These are phyloP conservation scores for Penicillium pancosmium DNA, from an alignment of 495 filamentous ascomycete genomes.

Conservation along the genomic window DNA sequence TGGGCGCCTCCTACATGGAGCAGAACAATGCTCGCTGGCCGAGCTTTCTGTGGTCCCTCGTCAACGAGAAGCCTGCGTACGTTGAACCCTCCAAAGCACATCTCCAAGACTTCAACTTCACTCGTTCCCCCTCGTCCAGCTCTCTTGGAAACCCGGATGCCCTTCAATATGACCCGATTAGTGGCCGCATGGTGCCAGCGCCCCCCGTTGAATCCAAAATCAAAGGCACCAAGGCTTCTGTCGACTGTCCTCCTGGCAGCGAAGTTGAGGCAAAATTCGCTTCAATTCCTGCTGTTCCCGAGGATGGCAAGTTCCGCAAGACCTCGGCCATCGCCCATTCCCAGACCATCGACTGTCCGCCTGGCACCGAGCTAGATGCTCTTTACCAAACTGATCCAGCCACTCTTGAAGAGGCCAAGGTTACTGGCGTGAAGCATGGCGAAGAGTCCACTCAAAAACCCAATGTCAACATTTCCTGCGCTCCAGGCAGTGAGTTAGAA, in stretches of 20 bases:
- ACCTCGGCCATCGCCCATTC: slow-evolving; percentile 2
- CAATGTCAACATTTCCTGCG: slow-evolving; percentile 8
- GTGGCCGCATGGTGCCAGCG: slow-evolving; percentile 40
- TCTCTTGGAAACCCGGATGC: slow-evolving; percentile 3
- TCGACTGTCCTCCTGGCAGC: slow-evolving; percentile 19
- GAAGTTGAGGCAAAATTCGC: slow-evolving; percentile 18
- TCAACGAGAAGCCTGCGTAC: slow-evolving; percentile 19
- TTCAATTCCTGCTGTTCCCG: slow-evolving; percentile 6
- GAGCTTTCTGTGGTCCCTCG: slow-evolving; percentile 31
- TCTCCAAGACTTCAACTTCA: slow-evolving; percentile 17
- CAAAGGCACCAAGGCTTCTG: neutral
- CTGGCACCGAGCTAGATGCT: slow-evolving; percentile 13
- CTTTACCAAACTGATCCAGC: slow-evolving; percentile 1
- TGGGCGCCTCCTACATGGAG: slow-evolving; percentile 23
- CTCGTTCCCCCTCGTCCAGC: slow-evolving; percentile 1
- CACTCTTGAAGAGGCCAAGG: neutral
- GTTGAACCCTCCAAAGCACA: slow-evolving; percentile 13
- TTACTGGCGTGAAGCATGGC: neutral
- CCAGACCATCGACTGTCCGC: slow-evolving; percentile 14
- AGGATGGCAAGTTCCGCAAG: slow-evolving; percentile 16
- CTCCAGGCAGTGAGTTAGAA: slow-evolving; percentile 15
- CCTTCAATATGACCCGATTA: slow-evolving; percentile 43
- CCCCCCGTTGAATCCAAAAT: slow-evolving; percentile 10
- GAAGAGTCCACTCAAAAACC: slow-evolving; percentile 5
- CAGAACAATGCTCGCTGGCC: slow-evolving; percentile 27